Conservation (phyloP, 1,284 basidiomycete species). For the Phlebopus sp. region DNA sequence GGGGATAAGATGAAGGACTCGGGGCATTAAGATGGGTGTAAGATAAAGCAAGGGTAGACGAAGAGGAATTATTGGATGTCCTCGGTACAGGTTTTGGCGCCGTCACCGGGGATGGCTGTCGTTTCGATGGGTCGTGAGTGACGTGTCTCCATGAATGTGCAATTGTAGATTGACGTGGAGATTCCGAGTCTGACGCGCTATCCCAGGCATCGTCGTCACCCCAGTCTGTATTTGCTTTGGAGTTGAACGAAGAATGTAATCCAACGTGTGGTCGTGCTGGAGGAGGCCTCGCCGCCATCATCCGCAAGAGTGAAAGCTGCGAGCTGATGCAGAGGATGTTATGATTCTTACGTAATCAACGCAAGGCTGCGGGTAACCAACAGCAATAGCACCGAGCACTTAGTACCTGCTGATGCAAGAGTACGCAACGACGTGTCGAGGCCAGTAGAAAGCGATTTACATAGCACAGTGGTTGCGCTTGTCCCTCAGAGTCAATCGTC, state of each 20-base stretch:
- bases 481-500: too few relatives aligned
- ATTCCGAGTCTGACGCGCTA: conserved; percentile 80
- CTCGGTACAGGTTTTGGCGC: conserved; percentile 60
- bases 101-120: conserved; percentile 38
- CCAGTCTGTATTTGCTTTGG: conserved; percentile 54
- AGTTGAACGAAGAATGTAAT: conserved; percentile 55
- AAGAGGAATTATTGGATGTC: conserved; percentile 50
- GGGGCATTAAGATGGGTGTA: conserved; percentile 79
- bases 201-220: conserved; percentile 90
- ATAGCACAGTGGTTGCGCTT: too few relatives aligned
- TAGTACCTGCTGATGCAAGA: too few relatives aligned
- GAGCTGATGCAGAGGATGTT: neutral
- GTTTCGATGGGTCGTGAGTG: conserved; percentile 29
- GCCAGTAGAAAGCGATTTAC: too few relatives aligned
- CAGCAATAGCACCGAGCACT: too few relatives aligned
- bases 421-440: too few relatives aligned
- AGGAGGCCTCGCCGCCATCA: conserved; percentile 67
- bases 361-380: too few relatives aligned
- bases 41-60: conserved; percentile 72
- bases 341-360: neutral
- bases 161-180: conserved; percentile 49
- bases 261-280: conserved; percentile 75
- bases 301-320: conserved; percentile 20
- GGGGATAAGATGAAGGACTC: conserved; percentile 73
- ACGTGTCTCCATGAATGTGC: conserved; percentile 47